Evolutionary conservation across 768 basidiomycete species (phyloP), one percentile per base, ranked within the genome.

Genomic region (Lenzites betulinus): DNA sequence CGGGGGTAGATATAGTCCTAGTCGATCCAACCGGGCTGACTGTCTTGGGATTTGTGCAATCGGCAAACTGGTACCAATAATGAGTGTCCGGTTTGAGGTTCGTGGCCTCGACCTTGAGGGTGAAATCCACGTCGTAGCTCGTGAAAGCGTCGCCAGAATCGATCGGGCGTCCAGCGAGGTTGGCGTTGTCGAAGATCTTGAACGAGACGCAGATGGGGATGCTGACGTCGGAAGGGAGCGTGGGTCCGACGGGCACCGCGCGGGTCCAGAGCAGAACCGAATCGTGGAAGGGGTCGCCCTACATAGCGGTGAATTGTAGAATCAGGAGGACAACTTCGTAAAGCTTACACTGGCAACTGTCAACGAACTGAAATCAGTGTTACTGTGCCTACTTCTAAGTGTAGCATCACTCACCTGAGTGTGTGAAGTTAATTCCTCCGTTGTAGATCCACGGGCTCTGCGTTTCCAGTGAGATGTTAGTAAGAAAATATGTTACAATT

Each of bases 211-310:
- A 84, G 41, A 81, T 76, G 18, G 83, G 82, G 16, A 83, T 78
- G 64, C 78, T 79, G 59, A 79, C 76, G 65, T 82, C 81, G 0
- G 35, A 39, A 13, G 79, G 81, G 49, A 70, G 65, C 39, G 68
- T 43, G 15, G 68, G 50, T 3, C 61, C 53, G 15, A 66, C 44
- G 12, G 81, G 78, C 20, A 75, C 72, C 2, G 84, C 81, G 23
- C 82, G 81, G 2, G 84, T 86, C 84, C 85, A 86, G 18, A 84
- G 75, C 38, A 84, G 74, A 36, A 84, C 76, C 23, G 82, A 83
- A 20, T 75, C 76, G 59, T 81, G 80, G 48, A 81, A 76, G 4
- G 84, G 83, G 65, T 86, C 83, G 7, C 83, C 83, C 79, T 83
- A 66, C 15, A 2, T 0, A 22, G 16, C 2, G 4, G 3, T 43